Evolutionary conservation across 2,329 filamentous ascomycete species (phyloP), one percentile per base, ranked within the genome.

Genomic region (Knoxdaviesia capensis): DNA sequence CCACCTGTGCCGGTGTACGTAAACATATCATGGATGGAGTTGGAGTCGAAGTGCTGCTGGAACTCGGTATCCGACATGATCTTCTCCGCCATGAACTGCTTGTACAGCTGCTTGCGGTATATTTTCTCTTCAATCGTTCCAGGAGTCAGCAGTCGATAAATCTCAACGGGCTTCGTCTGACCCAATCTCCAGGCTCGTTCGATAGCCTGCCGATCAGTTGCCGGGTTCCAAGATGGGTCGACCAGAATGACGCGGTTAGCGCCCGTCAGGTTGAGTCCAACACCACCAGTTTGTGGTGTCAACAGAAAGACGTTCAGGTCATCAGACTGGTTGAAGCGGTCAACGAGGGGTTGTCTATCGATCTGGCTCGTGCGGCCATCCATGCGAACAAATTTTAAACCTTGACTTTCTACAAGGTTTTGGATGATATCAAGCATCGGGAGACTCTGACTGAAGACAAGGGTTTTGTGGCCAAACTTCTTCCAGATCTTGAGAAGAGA

Each of bases 81-180:
- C 57, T 96, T 96, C 61, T 96, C 94, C 4, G 86, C 90, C 47
- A 98, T 68, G 54, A 96, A 94, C 51, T 96, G 88, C 59, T 98
- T 98, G 67, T 93, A 98, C 41, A 98, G 90, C 54, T 98, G 90
- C 10, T 92, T 80, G 57, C 98, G 88, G 48, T 96, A 98, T 31
- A 98, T 98, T 63, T 98, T 98, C 59, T 98, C 90, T 55, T 98
- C 90, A 29, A 98, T 98, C 0, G 92, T 98, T 1, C 90, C 90
- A 5, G 88, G 85, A 4, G 85, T 94, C 82, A 98, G 93, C n/a
- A 98, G 68, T 34, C 92, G 80, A 56, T 94, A 98, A 28, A 98
- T 94, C 5, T 85, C 87, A 31, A 98, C 90, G 39, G 94, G 85
- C 42, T 81, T 79, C 58, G 92, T 94, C 61, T 98, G 90, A 1